Percentiles rank a stretch among this genome's conserved stretches.
These are phyloP conservation scores for Ogataea neopini DNA, from an alignment of 805 yeast genomes.

Conservation along the genomic window DNA sequence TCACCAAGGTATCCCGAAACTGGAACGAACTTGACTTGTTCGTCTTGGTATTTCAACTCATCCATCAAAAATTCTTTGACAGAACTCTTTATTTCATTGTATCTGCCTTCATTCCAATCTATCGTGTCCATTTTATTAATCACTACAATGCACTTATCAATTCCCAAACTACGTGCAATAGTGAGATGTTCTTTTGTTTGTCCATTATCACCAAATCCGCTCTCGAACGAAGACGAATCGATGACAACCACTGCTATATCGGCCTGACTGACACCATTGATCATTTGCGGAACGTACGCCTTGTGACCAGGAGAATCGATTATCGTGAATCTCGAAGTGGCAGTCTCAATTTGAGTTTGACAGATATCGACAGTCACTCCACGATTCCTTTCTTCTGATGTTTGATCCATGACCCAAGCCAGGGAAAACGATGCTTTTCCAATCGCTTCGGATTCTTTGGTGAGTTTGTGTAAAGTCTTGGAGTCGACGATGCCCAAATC, in stretches of 20 bases:
- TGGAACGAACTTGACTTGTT: conserved; percentile 56
- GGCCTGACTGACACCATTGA: conserved; percentile 79
- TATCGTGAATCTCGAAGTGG: conserved; percentile 56
- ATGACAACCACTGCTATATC: conserved; percentile 73
- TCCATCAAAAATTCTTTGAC: conserved; percentile 50
- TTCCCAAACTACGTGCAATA: conserved; percentile 65
- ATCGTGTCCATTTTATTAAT: conserved; percentile 72
- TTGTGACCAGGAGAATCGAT: conserved; percentile 86
- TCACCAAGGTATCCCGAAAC: conserved; percentile 69
- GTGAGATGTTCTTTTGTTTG: conserved; percentile 80
- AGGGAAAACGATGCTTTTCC: conserved; percentile 82
- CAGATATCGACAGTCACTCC: conserved; percentile 83
- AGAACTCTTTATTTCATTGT: conserved; percentile 48
- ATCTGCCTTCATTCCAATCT: conserved; percentile 56
- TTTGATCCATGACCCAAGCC: conserved; percentile 86
- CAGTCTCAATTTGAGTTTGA: conserved; percentile 64
- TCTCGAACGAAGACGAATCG: conserved; percentile 73
- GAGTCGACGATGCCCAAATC: conserved; percentile 69
- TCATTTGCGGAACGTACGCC: conserved; percentile 84
- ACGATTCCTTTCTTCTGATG: conserved; percentile 68
- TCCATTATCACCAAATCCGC: conserved; percentile 66
- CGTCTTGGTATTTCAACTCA: conserved; percentile 50
- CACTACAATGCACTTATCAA: conserved; percentile 59
- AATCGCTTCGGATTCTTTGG: conserved; percentile 60
- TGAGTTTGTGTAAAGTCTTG: conserved; percentile 59